These are phyloP conservation scores for Suillus alpinus DNA, from an alignment of 768 basidiomycete species.

Conservation along the genomic window DNA sequence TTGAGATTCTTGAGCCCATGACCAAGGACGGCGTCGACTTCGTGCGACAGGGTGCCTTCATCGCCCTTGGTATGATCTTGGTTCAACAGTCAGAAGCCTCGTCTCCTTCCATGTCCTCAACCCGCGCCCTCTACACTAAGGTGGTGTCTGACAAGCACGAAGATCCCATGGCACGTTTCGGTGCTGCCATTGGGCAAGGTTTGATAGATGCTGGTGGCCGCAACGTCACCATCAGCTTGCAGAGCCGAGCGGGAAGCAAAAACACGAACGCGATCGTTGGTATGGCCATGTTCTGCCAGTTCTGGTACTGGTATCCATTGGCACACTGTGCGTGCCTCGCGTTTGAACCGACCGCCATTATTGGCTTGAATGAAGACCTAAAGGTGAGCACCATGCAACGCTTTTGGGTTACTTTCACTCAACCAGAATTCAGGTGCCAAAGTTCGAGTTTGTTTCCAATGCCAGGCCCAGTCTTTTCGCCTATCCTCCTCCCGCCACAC, in stretches of 20 bases:
- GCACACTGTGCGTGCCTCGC: constrained; percentile 91
- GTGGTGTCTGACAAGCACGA: constrained; percentile 96
- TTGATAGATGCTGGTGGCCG: constrained; percentile 97
- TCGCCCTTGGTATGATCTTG: constrained; percentile 94
- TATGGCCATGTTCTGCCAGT: constrained; percentile 97
- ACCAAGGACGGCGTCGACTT: constrained; percentile 98
- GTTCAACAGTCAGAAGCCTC: constrained; percentile 94
- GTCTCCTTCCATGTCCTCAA: constrained; percentile 75
- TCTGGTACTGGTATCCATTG: constrained; percentile 99
- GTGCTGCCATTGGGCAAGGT: constrained; percentile 93
- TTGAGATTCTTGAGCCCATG: constrained; percentile 96
- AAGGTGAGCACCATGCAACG: constrained; percentile 40
- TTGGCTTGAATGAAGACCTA: constrained; percentile 83
- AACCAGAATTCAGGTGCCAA: constrained; percentile 65
- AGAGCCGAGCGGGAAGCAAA: constrained; percentile 88
- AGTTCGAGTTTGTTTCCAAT: constrained; percentile 89
- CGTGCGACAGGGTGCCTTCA: constrained; percentile 95
- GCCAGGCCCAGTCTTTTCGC: constrained; percentile 90
- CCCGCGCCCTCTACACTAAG: constrained; percentile 83
- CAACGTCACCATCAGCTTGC: constrained; percentile 91
- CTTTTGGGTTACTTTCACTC: constrained; percentile 3
- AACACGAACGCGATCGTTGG: constrained; percentile 96
- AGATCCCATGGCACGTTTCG: constrained; percentile 98
- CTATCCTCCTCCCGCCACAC: constrained; percentile 82
- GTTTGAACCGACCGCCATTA: constrained; percentile 94